Evolutionary conservation across 1,284 basidiomycete species (phyloP), one percentile per base, ranked within the genome.

Genomic region (Lignosus rhinocerotis): DNA sequence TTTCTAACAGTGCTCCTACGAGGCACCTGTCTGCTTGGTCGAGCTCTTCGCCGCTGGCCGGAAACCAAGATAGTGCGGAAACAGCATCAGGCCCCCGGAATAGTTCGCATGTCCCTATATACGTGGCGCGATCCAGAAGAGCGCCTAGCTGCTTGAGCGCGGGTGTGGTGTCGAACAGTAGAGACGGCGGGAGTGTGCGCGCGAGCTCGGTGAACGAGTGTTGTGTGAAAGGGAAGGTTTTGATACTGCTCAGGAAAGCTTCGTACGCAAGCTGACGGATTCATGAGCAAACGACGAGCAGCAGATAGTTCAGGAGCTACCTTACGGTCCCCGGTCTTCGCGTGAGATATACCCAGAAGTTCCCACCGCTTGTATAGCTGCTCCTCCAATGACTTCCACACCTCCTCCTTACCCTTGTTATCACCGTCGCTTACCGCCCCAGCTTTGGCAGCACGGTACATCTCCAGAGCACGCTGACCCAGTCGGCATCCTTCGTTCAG

Each of bases 311-410:
- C 25, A 41, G 25, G 33, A 67, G 76, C 14, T 46, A 87, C 87
- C 80, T 82, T 83, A 17, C 87, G 78, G 66, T 94, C 87, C 0
- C 85, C 86, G 43, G 84, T 85, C 70, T 90, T 93, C 41, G 80
- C 78, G 68, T 84, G 85, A 69, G 90, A 93, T 2, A 87, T 83
- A 0, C 83, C 91, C 21, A 94, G 75, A n/a, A 94, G 73, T 71
- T 94, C 92, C 80, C 85, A 93, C 41, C 92, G 76, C 41, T 85
- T 80, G 63, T 81, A 84, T 32, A 92, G 60, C 63, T 88, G 85
- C 25, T 86, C 81, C 58, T 83, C 78, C 3, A 92, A 75, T 58
- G 83, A 79, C 50, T 61, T 75, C 85, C 87, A 90, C 0, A 73
- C 77, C 32, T 84, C 82, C 10, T 74, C 73, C 48, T 78, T 76